phyloP scores from a whole-genome alignment of 306 rosid species.

The Vigna radiata region DNA sequence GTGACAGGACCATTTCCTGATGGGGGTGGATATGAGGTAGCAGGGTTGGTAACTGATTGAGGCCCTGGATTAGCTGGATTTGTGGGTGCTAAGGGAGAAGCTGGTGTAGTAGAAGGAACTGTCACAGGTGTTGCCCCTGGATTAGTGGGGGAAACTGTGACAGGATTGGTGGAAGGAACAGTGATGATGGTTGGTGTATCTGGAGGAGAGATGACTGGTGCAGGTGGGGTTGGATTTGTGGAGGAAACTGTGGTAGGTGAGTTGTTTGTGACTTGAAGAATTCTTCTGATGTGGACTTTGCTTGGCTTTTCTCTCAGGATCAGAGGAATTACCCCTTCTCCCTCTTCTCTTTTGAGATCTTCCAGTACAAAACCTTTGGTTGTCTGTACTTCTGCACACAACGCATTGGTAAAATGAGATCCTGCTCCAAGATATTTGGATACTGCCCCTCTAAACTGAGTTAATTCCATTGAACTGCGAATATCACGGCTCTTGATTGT shows the following conservation, averaged over 20 bases:
- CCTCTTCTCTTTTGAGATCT: conserved; percentile 46
- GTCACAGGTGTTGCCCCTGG: conserved; percentile 57
- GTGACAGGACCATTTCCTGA: conserved; percentile 54
- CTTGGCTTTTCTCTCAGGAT: conserved; percentile 48
- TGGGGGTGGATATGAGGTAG: conserved; percentile 77
- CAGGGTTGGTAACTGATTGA: conserved; percentile 67
- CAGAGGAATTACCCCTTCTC: conserved; percentile 47
- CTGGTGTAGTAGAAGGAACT: conserved; percentile 71
- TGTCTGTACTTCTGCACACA: conserved; percentile 47
- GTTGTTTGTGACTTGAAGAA: conserved; percentile 48
- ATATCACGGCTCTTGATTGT: conserved; percentile 49
- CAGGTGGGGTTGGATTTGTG: conserved; percentile 53
- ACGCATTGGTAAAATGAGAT: conserved; percentile 46
- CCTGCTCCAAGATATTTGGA: conserved; percentile 56
- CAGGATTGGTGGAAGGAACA: conserved; percentile 78
- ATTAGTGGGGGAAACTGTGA: conserved; percentile 59
- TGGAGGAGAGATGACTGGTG: conserved; percentile 53
- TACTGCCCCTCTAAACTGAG: conserved; percentile 46
- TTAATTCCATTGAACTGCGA: conserved; percentile 48
- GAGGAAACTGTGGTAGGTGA: conserved; percentile 55
- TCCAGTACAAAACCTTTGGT: conserved; percentile 46
- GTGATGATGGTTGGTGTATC: conserved; percentile 71
- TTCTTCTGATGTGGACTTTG: conserved; percentile 50
- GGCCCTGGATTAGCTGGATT: conserved; percentile 63
- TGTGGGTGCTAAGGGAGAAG: conserved; percentile 52